phyloP scores from a whole-genome alignment of 345 rosid genomes.

The Excoecaria cochinchinensis region DNA sequence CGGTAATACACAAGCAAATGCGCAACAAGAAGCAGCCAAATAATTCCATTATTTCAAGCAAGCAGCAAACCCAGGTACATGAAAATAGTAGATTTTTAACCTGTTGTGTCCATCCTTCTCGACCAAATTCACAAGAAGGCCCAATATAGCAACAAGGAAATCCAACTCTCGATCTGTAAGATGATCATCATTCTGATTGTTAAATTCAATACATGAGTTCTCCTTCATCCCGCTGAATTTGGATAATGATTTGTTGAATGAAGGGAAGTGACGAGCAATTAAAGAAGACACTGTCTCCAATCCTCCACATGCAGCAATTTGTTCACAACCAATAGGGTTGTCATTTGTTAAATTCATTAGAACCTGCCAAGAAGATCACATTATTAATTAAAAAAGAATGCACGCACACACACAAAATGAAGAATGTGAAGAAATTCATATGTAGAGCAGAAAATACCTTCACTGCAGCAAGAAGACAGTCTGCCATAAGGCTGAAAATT shows the following conservation, averaged over 20 bases:
- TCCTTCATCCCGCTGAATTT: constrained; percentile 34
- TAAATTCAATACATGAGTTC: constrained; percentile 24
- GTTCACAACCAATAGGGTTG: constrained; percentile 75
- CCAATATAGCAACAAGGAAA: constrained; percentile 93
- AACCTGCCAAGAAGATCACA: constrained; percentile 50
- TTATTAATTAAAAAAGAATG: background rate
- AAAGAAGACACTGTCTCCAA: constrained; percentile 73
- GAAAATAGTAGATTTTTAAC: constrained; percentile 35
- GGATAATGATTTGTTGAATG: constrained; percentile 49
- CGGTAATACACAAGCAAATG: background rate
- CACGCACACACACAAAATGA: background rate
- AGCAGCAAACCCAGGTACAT: background rate
- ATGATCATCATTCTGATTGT: constrained; percentile 42
- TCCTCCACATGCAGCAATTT: constrained; percentile 81
- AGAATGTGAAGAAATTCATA: constrained; percentile 7
- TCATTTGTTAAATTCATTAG: constrained; percentile 94
- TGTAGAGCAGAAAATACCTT: constrained; percentile 50
- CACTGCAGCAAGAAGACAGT: constrained; percentile 86
- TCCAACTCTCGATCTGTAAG: constrained; percentile 87
- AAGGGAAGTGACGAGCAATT: constrained; percentile 77
- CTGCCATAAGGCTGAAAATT: constrained; percentile 54
- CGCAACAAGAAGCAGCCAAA: background rate
- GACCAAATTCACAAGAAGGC: constrained; percentile 86
- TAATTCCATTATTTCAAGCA: constrained; percentile 14
- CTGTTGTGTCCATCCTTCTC: constrained; percentile 92